Conservation (phyloP, 148 eudicot species). For the Nyssa sinensis region DNA sequence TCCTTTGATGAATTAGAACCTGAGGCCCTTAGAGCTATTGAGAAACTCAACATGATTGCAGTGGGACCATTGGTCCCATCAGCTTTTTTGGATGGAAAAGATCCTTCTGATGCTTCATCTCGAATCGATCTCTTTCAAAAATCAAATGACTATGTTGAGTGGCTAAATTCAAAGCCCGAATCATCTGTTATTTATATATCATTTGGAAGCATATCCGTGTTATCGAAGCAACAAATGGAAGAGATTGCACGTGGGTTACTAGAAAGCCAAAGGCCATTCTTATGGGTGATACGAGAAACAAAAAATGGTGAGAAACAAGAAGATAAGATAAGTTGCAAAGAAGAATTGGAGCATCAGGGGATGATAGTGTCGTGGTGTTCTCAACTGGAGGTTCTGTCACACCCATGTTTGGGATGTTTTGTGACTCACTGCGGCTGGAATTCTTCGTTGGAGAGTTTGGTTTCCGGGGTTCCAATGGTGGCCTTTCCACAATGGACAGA, state of each 20-base stretch:
- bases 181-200: neutral
- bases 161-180: slow-evolving; percentile 35
- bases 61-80: slow-evolving; percentile 42
- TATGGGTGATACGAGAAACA: no score
- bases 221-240: neutral
- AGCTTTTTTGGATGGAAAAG: neutral
- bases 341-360: neutral
- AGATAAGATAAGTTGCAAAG: neutral
- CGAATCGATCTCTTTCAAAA: slow-evolving; percentile 16
- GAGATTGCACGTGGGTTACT: neutral
- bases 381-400: neutral
- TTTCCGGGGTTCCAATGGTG: no score
- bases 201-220: slow-evolving; percentile 15
- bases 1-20: slow-evolving; percentile 35
- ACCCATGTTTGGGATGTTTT: neutral
- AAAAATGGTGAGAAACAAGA: no score
- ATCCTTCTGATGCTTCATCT: slow-evolving; percentile 6
- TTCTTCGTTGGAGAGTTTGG: no score
- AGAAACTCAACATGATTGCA: slow-evolving; percentile 19
- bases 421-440: no score
- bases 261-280: no score
- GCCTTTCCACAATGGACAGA: no score
- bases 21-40: slow-evolving; percentile 12
- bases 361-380: no score
- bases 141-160: slow-evolving; percentile 26